Evolutionary conservation across 2,329 filamentous ascomycete species (phyloP), one percentile per base, ranked within the genome.

Genomic region (Arthrinium phaeospermum): DNA sequence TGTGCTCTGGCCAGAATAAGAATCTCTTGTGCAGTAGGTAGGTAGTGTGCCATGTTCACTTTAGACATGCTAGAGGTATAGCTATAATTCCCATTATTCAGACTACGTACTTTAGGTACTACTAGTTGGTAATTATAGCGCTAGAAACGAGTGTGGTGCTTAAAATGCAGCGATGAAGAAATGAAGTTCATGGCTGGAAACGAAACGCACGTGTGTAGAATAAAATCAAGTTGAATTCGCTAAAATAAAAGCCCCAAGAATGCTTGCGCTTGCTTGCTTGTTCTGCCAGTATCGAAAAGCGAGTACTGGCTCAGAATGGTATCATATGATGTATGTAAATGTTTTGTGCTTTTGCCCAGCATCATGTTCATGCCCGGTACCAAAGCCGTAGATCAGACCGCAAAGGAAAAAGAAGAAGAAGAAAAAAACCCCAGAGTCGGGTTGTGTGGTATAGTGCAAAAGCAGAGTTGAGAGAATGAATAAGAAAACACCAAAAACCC

Each of bases 341-440:
- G 34, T 64, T 64, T 64, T 64, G 57, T 64, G 57, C 57, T 64
- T 64, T 64, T 64, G 30, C n/a, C 57, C 34, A 64, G 57, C 57
- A 41, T 64, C 53, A 61, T 61, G 19, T 37, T 61, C 53, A 30
- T 61, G 53, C 53, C 53, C 53, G 53, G 53, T 16, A 61, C 53
- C 30, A 61, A 61, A 61, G 53, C 53, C 53, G 6, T 22, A 12
- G n/a, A 37, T 61, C 57, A 64, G n/a, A 64, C 4, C 12, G 22
- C 57, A 24, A 34, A 37, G 16, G 19, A 41, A 41, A 61, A 64
- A 19, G 16, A 57, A 57, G 27, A 27, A 51, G 14, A 57, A 61
- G 22, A 30, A 53, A 16, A 61, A 27, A 53, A 30, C 53, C 57
- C 57, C 41, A 41, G 34, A 64, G 6, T 64, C 34, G 41, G 57